Conservation (phyloP, 176 grass and related monocot species). For the Oryza meyeriana region DNA sequence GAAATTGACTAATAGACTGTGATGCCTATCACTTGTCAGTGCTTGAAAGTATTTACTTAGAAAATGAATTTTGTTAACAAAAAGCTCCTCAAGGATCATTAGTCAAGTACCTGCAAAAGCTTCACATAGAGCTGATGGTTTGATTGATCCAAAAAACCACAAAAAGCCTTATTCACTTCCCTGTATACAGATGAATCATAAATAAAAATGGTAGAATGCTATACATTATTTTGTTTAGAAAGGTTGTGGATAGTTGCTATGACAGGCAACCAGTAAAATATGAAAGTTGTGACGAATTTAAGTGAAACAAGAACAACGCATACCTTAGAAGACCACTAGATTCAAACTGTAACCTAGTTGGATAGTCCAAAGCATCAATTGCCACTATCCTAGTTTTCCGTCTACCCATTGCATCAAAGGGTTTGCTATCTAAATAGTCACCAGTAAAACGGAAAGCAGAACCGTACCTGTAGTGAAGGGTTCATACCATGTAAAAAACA, state of each 20-base stretch:
- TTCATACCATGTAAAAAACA: conserved; percentile 11
- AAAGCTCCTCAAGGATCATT: background rate
- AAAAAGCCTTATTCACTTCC: conserved; percentile 89
- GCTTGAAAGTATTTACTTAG: background rate
- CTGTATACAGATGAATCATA: conserved; percentile 29
- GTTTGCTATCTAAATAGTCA: conserved; percentile 72
- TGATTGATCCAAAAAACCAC: conserved; percentile 67
- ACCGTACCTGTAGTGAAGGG: conserved; percentile 48
- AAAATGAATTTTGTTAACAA: background rate
- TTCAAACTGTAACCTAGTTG: conserved; percentile 65
- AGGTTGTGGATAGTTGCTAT: background rate
- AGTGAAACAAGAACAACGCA: conserved; percentile 9
- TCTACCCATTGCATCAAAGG: conserved; percentile 60
- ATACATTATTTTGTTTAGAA: background rate
- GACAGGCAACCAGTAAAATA: background rate
- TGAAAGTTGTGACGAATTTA: background rate
- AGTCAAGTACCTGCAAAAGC: conserved; percentile 48
- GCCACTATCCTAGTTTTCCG: conserved; percentile 79
- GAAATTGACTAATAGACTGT: background rate
- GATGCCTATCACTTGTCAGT: background rate
- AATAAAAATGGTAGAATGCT: background rate
- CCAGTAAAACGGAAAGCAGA: conserved; percentile 80
- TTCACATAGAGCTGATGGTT: conserved; percentile 40
- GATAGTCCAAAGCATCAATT: conserved; percentile 79
- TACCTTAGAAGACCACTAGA: conserved; percentile 67